Evolutionary conservation across 225 moss, liverwort and hornwort species (phyloP).

Genomic region (Marchantia paleacea): DNA sequence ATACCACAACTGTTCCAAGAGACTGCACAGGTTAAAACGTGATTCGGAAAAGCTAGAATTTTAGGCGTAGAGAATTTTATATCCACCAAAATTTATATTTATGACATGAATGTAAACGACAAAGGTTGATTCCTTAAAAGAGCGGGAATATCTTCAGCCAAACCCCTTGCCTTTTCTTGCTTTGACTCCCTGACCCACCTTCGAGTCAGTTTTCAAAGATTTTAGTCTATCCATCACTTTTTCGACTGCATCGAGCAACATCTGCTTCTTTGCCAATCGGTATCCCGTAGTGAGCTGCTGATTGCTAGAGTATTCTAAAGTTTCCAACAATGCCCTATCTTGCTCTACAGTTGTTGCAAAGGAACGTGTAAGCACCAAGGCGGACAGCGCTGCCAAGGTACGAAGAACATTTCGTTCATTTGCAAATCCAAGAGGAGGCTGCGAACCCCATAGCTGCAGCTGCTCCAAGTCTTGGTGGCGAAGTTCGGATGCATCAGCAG

Average conservation of each 20-base stretch:
- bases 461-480: conserved; percentile 37
- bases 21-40: too few relatives aligned
- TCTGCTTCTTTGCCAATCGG: conserved; percentile 55
- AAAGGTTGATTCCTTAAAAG: too few relatives aligned
- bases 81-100: too few relatives aligned
- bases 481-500: conserved; percentile 29
- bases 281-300: conserved; percentile 46
- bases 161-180: conserved; percentile 17
- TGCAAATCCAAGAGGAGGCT: conserved; percentile 39
- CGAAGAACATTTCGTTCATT: conserved; percentile 54
- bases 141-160: neutral
- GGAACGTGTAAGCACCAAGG: conserved; percentile 45
- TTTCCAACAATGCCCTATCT: conserved; percentile 44
- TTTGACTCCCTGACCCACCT: neutral
- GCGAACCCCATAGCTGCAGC: conserved; percentile 47
- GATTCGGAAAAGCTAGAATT: too few relatives aligned
- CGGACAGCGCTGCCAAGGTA: conserved; percentile 53
- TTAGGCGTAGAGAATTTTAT: too few relatives aligned
- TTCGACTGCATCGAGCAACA: conserved; percentile 36
- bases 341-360: conserved; percentile 52
- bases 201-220: conserved; percentile 5
- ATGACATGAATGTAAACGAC: too few relatives aligned
- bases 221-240: conserved; percentile 5
- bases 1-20: too few relatives aligned
- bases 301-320: conserved; percentile 35